These are phyloP conservation scores for Avicennia marina DNA, from an alignment of 257 asterid genomes.

Conservation along the genomic window DNA sequence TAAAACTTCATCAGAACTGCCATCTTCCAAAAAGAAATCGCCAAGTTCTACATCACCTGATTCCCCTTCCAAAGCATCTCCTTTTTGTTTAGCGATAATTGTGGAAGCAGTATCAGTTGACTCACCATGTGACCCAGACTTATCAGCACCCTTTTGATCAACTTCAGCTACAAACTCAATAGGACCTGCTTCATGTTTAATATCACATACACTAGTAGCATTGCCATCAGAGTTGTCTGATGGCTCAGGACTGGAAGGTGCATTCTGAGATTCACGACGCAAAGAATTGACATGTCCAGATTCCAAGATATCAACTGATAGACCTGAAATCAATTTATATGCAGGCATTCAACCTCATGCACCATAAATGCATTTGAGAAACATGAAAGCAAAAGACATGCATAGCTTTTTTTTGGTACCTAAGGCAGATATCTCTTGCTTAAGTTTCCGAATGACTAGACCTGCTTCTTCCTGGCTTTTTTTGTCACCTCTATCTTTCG, in stretches of 20 bases:
- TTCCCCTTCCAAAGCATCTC: conserved; percentile 40
- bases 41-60: conserved; percentile 77
- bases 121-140: conserved; percentile 22
- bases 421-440: conserved; percentile 76
- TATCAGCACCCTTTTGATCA: conserved; percentile 33
- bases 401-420: conserved; percentile 49
- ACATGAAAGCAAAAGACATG: conserved; percentile 19
- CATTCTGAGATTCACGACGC: conserved; percentile 32
- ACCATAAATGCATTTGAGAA: conserved; percentile 12
- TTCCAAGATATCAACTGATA: conserved; percentile 64
- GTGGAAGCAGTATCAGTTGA: conserved; percentile 24
- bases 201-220: conserved; percentile 20
- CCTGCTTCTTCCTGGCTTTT: conserved; percentile 79
- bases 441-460: conserved; percentile 62
- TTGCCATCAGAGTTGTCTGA: conserved; percentile 31
- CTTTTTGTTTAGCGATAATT: conserved; percentile 27
- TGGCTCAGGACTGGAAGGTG: conserved; percentile 31
- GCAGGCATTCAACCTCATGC: conserved; percentile 20
- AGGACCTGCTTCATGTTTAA: conserved; percentile 29
- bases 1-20: conserved; percentile 34
- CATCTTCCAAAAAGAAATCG: conserved; percentile 65
- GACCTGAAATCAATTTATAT: conserved; percentile 46
- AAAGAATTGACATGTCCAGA: conserved; percentile 58
- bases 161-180: conserved; percentile 30
- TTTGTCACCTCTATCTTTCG: conserved; percentile 82